Conservation (phyloP, 2,329 filamentous ascomycete species). For the Colletotrichum costaricense region DNA sequence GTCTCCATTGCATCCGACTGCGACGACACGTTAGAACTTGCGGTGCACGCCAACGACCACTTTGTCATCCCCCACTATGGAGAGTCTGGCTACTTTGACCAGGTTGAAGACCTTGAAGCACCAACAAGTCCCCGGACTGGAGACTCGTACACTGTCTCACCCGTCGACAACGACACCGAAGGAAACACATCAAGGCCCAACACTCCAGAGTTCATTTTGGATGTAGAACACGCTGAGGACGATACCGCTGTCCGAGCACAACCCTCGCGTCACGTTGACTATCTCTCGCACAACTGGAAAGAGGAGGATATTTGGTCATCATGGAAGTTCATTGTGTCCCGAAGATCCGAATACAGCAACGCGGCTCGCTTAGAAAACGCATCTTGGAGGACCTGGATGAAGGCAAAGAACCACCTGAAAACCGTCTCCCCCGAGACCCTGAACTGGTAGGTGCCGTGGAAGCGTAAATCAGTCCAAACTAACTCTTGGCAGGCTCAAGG, state of each 20-base stretch:
- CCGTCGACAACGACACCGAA: slow-evolving; percentile 64
- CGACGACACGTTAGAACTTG: slow-evolving; percentile 57
- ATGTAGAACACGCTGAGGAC: slow-evolving; percentile 75
- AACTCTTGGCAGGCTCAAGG: slow-evolving; percentile 80
- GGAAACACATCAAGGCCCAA: slow-evolving; percentile 65
- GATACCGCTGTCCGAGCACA: slow-evolving; percentile 80
- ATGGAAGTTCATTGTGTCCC: slow-evolving; percentile 91
- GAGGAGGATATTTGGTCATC: slow-evolving; percentile 98
- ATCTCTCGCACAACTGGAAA: slow-evolving; percentile 91
- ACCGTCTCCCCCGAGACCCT: slow-evolving; percentile 92
- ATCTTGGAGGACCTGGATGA: slow-evolving; percentile 97
- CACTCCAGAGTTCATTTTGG: slow-evolving; percentile 58
- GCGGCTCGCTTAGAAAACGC: slow-evolving; percentile 90
- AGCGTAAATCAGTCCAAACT: slow-evolving; percentile 6
- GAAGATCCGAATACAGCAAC: slow-evolving; percentile 83
- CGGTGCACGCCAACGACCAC: slow-evolving; percentile 60
- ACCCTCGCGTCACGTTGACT: slow-evolving; percentile 92
- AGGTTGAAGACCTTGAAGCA: slow-evolving; percentile 60
- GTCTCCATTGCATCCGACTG: slow-evolving; percentile 70
- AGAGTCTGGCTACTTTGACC: slow-evolving; percentile 59
- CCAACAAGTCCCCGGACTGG: slow-evolving; percentile 61
- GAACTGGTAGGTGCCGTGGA: slow-evolving; percentile 78
- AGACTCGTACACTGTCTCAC: slow-evolving; percentile 64
- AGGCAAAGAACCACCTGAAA: slow-evolving; percentile 85
- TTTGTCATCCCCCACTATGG: slow-evolving; percentile 59